These are phyloP conservation scores for Termitomyces sp. DNA, from an alignment of 1,284 basidiomycete genomes.

Conservation along the genomic window DNA sequence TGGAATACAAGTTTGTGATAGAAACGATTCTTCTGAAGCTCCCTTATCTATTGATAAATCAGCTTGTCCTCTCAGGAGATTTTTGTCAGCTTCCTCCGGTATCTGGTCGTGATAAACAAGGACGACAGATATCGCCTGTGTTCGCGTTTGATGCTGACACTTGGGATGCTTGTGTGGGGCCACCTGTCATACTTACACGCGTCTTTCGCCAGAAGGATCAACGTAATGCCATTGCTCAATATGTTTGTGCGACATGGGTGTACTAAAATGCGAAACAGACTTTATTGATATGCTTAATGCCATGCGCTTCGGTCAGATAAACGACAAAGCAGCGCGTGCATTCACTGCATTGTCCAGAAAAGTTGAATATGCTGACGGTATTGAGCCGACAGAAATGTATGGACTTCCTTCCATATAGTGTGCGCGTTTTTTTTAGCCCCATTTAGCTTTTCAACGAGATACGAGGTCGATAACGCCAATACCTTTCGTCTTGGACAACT, in stretches of 20 bases:
- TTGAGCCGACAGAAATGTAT: slow-evolving; percentile 78
- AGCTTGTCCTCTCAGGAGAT: slow-evolving; percentile 83
- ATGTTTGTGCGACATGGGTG: not conserved
- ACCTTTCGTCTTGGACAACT: slow-evolving; percentile 50
- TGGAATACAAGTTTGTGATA: slow-evolving; percentile 73
- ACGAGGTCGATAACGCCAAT: slow-evolving; percentile 83
- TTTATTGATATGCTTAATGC: slow-evolving; percentile 91
- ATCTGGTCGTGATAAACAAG: slow-evolving; percentile 29
- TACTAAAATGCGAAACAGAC: slow-evolving; percentile 36
- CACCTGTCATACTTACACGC: slow-evolving; percentile 53
- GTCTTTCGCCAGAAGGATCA: slow-evolving; percentile 67
- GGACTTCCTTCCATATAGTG: slow-evolving; percentile 19
- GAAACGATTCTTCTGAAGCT: not conserved
- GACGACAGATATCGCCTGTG: slow-evolving; percentile 35
- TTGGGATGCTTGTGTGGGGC: slow-evolving; percentile 61
- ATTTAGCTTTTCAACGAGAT: slow-evolving; percentile 68
- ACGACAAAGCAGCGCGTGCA: slow-evolving; percentile 46
- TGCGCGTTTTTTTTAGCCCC: slow-evolving; percentile 1
- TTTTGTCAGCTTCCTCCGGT: slow-evolving; percentile 95
- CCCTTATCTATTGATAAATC: slow-evolving; percentile 22
- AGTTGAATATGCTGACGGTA: slow-evolving; percentile 62
- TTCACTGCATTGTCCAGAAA: slow-evolving; percentile 62
- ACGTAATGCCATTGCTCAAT: slow-evolving; percentile 28
- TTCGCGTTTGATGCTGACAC: slow-evolving; percentile 84
- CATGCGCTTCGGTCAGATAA: slow-evolving; percentile 81